Evolutionary conservation across 495 filamentous ascomycete genomes (phyloP).

Genomic region (Xylaria longipes): DNA sequence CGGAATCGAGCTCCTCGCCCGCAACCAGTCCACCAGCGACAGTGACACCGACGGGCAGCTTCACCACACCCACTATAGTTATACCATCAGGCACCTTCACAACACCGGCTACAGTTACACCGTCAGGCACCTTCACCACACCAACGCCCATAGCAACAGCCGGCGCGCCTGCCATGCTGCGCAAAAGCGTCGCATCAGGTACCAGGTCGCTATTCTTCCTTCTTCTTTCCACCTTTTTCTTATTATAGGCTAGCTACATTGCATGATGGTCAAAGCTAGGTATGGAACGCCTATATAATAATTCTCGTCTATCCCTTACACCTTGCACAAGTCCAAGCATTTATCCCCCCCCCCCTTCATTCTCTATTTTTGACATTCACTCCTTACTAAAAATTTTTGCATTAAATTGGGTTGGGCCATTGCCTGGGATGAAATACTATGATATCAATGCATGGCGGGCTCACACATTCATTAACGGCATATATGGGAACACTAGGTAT

Average conservation of each 20-base stretch:
- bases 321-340: slow-evolving; percentile 2
- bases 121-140: background rate
- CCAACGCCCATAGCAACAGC: slow-evolving; percentile 10
- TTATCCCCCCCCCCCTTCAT: background rate
- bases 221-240: slow-evolving; percentile 22
- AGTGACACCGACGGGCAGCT: background rate
- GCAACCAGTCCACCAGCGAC: background rate
- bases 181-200: background rate
- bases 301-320: slow-evolving; percentile 6
- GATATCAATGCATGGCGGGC: background rate
- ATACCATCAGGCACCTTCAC: background rate
- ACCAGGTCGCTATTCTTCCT: slow-evolving; percentile 8
- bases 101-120: background rate
- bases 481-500: slow-evolving; percentile 1
- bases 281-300: background rate
- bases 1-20: background rate
- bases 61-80: background rate
- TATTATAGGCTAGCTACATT: slow-evolving; percentile 2
- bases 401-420: background rate
- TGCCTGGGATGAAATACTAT: background rate
- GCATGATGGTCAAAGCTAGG: background rate
- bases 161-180: slow-evolving; percentile 14
- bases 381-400: background rate
- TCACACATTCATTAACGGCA: slow-evolving; percentile 13
- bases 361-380: background rate